A percentile compares a stretch with the other conserved stretches of the same genome.
phyloP scores from a whole-genome alignment of 1,284 basidiomycete species.

The Sporisorium sorghi region DNA sequence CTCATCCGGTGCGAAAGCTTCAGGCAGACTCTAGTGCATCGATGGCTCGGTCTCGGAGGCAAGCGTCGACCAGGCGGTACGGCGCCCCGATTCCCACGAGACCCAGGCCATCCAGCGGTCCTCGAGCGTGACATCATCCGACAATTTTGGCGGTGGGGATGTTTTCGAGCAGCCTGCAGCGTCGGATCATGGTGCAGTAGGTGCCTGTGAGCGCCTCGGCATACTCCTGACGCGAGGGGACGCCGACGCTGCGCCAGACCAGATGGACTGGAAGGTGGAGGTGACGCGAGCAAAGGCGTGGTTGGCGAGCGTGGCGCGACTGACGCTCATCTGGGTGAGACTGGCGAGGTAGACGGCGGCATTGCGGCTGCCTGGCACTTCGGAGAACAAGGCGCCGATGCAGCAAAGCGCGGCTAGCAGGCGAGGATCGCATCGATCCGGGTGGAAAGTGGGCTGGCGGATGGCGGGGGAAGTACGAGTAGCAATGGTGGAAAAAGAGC shows the following conservation, averaged over 20 bases:
- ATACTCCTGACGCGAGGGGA: conserved; percentile 23
- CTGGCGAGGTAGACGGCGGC: conserved; percentile 24
- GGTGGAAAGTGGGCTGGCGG: conserved; percentile 35
- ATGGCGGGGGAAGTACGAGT: conserved; percentile 31
- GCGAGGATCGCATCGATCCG: conserved; percentile 25
- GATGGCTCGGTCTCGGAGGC: conserved; percentile 28
- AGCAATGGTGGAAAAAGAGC: conserved; percentile 41
- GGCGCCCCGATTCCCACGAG: conserved; percentile 14
- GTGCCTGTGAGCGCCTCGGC: conserved; percentile 26
- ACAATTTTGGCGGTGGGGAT: conserved; percentile 19
- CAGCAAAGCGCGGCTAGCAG: conserved; percentile 25
- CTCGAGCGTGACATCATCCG: conserved; percentile 10
- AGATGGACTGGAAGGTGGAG: conserved; percentile 25
- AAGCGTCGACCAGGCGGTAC: conserved; percentile 23
- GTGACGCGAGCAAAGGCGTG: conserved; percentile 13
- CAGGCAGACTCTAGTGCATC: conserved; percentile 24
- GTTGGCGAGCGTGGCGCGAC: conserved; percentile 12
- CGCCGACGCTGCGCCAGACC: conserved; percentile 30
- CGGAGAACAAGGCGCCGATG: conserved; percentile 29
- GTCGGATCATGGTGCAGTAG: conserved; percentile 28
- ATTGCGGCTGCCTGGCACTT: conserved; percentile 23
- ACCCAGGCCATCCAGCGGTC: conserved; percentile 31
- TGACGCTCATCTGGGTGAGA: conserved; percentile 17
- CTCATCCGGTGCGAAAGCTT: conserved; percentile 21
- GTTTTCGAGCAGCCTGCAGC: conserved; percentile 22